Percentiles rank a stretch among this genome's conserved stretches.
These are phyloP conservation scores for Excoecaria cochinchinensis DNA, from an alignment of 345 rosid genomes.

Conservation along the genomic window DNA sequence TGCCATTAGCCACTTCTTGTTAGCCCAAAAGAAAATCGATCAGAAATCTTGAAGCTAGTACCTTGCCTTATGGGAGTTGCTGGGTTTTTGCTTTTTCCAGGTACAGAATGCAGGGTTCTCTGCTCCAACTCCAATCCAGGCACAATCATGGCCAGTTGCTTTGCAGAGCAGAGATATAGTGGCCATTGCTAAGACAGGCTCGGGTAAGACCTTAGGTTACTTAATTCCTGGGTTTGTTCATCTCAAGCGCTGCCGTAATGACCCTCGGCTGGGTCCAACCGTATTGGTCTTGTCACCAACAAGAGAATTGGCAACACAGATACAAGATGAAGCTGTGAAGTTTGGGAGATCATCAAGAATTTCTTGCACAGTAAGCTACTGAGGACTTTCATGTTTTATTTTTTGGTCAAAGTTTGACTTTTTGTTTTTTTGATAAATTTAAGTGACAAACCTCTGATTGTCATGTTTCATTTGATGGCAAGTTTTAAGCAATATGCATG, in stretches of 20 bases:
- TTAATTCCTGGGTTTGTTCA: slow-evolving; percentile 83
- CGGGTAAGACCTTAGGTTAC: slow-evolving; percentile 96
- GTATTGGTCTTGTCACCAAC: slow-evolving; percentile 92
- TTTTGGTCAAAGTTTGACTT: neutral
- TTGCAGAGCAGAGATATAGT: slow-evolving; percentile 88
- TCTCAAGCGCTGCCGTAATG: slow-evolving; percentile 61
- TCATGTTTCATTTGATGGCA: neutral
- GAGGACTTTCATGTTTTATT: neutral
- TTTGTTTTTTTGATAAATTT: neutral
- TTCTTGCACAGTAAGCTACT: slow-evolving; percentile 70
- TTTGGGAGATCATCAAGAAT: slow-evolving; percentile 91
- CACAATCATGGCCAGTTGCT: slow-evolving; percentile 98
- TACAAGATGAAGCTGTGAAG: slow-evolving; percentile 88
- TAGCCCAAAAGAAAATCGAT: slow-evolving; percentile 39
- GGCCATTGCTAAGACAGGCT: slow-evolving; percentile 96
- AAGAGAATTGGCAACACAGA: slow-evolving; percentile 96
- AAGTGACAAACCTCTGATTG: neutral
- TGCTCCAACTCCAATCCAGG: slow-evolving; percentile 98
- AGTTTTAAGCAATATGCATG: neutral
- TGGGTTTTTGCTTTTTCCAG: slow-evolving; percentile 75
- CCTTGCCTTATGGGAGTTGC: slow-evolving; percentile 50
- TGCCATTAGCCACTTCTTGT: slow-evolving; percentile 56
- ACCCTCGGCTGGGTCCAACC: slow-evolving; percentile 84
- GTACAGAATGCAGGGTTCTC: slow-evolving; percentile 88
- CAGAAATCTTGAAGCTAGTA: slow-evolving; percentile 52